Percentiles rank a stretch among this genome's conserved stretches.
These are phyloP conservation scores for Paramecium sexaurelia DNA, from an alignment of 73 alveolate genomes.

Conservation along the genomic window DNA sequence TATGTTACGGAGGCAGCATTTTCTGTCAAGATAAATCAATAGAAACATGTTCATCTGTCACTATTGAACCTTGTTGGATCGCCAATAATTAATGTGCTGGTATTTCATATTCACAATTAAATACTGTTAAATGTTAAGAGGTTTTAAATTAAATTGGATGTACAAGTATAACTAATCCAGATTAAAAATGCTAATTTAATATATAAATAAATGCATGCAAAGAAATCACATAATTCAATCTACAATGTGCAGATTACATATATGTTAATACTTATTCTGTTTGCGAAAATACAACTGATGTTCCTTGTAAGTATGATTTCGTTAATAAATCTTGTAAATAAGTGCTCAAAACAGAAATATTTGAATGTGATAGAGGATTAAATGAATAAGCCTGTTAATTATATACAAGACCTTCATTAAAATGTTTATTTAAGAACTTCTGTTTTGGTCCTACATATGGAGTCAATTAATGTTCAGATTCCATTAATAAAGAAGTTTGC, in stretches of 20 bases:
- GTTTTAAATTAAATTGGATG: background rate
- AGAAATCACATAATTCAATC: background rate
- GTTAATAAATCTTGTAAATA: background rate
- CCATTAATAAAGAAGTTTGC: background rate
- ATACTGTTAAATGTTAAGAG: background rate
- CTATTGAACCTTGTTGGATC: slow-evolving; percentile 1
- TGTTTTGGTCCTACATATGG: slow-evolving; percentile 33
- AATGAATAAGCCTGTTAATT: background rate
- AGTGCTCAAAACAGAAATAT: background rate
- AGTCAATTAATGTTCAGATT: background rate
- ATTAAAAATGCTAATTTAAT: background rate
- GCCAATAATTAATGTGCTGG: background rate
- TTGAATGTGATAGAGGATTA: slow-evolving; percentile 10
- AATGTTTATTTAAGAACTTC: background rate
- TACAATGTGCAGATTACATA: background rate
- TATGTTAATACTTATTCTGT: background rate
- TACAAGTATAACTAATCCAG: background rate
- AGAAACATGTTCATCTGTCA: background rate
- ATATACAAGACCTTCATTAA: background rate
- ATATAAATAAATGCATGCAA: background rate
- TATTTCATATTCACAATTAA: background rate
- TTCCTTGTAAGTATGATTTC: background rate
- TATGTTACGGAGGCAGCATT: background rate
- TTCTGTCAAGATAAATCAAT: background rate
- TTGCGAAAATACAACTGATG: background rate